These are phyloP conservation scores for Cercophora scortea DNA, from an alignment of 495 filamentous ascomycete genomes.

Conservation along the genomic window DNA sequence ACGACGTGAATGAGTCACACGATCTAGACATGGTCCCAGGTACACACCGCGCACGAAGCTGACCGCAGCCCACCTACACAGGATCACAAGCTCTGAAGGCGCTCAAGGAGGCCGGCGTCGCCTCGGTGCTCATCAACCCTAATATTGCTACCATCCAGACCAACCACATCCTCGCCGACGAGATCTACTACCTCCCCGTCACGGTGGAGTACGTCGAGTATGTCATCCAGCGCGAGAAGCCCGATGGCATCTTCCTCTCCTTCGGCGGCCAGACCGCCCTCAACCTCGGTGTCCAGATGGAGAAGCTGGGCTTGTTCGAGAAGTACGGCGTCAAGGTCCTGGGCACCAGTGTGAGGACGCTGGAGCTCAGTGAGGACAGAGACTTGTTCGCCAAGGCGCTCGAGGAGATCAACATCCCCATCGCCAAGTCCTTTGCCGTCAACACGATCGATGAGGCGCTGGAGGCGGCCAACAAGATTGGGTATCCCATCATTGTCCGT, in stretches of 20 bases:
- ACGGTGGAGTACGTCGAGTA: conserved; percentile 94
- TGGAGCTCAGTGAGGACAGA: conserved; percentile 92
- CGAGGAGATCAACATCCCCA: conserved; percentile 90
- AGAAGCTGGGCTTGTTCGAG: conserved; percentile 92
- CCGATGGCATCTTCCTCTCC: conserved; percentile 94
- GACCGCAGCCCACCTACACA: conserved; percentile 27
- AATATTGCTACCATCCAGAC: conserved; percentile 99
- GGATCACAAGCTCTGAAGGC: conserved; percentile 95
- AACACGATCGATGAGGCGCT: conserved; percentile 85
- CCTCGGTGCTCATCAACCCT: conserved; percentile 94
- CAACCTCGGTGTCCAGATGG: conserved; percentile 95
- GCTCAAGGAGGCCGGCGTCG: conserved; percentile 93
- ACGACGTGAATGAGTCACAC: conserved; percentile 22
- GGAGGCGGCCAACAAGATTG: conserved; percentile 73
- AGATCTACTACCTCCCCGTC: conserved; percentile 97
- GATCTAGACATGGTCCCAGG: neutral
- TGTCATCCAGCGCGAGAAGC: conserved; percentile 89
- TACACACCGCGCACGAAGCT: conserved; percentile 7
- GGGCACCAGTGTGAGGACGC: conserved; percentile 86
- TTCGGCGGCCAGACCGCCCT: conserved; percentile 96
- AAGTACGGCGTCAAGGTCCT: conserved; percentile 90
- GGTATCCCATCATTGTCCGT: conserved; percentile 95
- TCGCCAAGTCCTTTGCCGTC: conserved; percentile 90
- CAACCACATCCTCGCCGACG: conserved; percentile 88
- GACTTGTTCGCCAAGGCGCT: conserved; percentile 88